Base-by-base conservation (phyloP, 768 basidiomycete species). In the Suillus alpinus region DNA sequence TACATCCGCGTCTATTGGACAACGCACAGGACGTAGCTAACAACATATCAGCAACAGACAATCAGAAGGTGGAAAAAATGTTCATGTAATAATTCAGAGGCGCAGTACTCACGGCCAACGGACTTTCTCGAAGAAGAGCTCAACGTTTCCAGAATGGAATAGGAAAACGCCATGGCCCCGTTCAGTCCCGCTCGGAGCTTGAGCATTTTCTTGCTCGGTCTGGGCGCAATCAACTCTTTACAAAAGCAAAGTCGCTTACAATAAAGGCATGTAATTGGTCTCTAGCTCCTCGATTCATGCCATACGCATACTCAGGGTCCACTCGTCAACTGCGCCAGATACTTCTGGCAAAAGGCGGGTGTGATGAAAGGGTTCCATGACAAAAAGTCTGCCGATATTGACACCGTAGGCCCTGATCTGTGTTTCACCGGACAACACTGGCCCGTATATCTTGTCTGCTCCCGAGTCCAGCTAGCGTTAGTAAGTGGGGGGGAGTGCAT, bases 161-260 rank as follows among this genome's bases (percentile, higher is more conserved):
- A 1, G 91, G 90, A 43, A 94, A 75, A 3, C 92, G 82, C 26
- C 26, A 3, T 26, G 39, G 6, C 14, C 16, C 14, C 55, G 95
- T 75, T 81, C 88, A 95, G 75, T 92, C 93, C 56, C 94, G 75
- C 4, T 93, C 94, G 29, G 4, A 31, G 91, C 92, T 46, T 85
- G 88, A 50, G 93, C 92, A 62, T 96, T 95, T 70, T 87, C 78
- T 75, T 91, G 77, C 70, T 95, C 92, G 58, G 90, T 95, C 91
- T 94, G 9, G 32, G 9, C 41, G 31, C 29, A 12, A n/a, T 49
- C 29, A 10, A 57, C 5, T 6, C 2, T 13, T 23, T 43, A 10
- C 6, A 40, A 61, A 56, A 26, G 41, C 4, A 44, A 37, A 36
- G 32, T 36, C 39, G 77, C 88, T 70, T 69, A 91, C 88, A 65